Evolutionary conservation across 306 rosid genomes (phyloP).

Genomic region (Rosa persica): DNA sequence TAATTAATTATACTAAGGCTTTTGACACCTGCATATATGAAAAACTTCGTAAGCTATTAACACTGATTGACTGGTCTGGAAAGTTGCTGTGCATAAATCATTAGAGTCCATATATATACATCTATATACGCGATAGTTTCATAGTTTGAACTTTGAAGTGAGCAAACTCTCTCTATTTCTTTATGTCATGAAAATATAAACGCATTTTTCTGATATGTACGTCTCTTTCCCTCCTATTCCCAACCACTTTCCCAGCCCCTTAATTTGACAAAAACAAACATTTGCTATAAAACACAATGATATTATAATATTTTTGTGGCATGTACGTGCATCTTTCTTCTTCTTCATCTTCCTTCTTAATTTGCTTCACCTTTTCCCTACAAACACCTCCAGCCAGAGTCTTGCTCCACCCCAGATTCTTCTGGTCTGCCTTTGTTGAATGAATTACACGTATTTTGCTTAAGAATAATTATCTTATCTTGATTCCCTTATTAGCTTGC

Average conservation of each 20-base stretch:
- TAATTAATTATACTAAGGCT: too few species aligned
- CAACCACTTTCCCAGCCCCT: neutral
- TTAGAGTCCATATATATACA: too few species aligned
- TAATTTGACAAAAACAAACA: neutral
- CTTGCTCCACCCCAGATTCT: constrained; percentile 13
- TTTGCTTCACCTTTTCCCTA: constrained; percentile 27
- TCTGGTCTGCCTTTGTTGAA: neutral
- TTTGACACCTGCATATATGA: too few species aligned
- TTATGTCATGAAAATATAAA: neutral
- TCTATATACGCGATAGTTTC: neutral
- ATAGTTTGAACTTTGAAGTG: too few species aligned
- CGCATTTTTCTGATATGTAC: neutral
- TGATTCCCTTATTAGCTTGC: constrained; percentile 1
- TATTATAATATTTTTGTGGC: neutral
- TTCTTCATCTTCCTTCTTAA: neutral
- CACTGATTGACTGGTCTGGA: too few species aligned
- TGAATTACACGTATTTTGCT: constrained; percentile 12
- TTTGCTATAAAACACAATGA: neutral
- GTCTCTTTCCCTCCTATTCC: constrained; percentile 5
- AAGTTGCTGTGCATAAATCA: too few species aligned
- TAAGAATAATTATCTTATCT: constrained; percentile 18
- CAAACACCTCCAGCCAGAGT: constrained; percentile 13
- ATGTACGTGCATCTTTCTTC: constrained; percentile 21
- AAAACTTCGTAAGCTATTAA: too few species aligned
- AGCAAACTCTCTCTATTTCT: neutral